Evolutionary conservation across 371 early-diverging fungal species (phyloP).

Genomic region (Gilbertella persicaria): DNA sequence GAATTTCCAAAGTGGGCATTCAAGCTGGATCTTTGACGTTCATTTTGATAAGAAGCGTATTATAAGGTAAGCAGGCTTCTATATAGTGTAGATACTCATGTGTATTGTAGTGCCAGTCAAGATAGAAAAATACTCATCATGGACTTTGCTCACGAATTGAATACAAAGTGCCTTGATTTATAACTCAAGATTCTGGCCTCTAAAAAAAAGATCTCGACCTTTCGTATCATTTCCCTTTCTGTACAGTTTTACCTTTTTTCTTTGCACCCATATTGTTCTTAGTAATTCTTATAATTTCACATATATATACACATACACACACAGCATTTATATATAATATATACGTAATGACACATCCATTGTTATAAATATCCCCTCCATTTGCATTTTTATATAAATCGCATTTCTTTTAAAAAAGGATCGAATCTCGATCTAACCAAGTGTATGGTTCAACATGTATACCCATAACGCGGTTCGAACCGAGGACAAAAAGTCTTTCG

Average conservation of each 20-base stretch:
- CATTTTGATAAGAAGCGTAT: slow-evolving; percentile 76
- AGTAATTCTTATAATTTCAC: too few relatives aligned
- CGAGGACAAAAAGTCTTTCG: too few relatives aligned
- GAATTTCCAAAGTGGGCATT: slow-evolving; percentile 73
- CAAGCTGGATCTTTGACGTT: slow-evolving; percentile 93
- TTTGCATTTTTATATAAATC: too few relatives aligned
- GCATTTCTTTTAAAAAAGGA: too few relatives aligned
- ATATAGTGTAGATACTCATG: too few relatives aligned
- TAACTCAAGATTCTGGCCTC: neutral
- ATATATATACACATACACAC: too few relatives aligned
- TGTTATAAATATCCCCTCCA: too few relatives aligned
- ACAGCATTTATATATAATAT: too few relatives aligned
- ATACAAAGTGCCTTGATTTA: slow-evolving; percentile 26
- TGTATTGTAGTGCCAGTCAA: slow-evolving; percentile 63
- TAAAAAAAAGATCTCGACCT: neutral
- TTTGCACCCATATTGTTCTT: neutral
- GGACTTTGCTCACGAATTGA: slow-evolving; percentile 71
- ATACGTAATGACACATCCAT: too few relatives aligned
- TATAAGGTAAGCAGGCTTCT: slow-evolving; percentile 69
- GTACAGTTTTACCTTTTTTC: neutral
- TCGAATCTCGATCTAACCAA: too few relatives aligned
- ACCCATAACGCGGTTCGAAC: too few relatives aligned
- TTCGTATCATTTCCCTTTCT: neutral
- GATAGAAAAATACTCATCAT: slow-evolving; percentile 81
- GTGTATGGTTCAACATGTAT: too few relatives aligned